A percentile compares a stretch with the other conserved stretches of the same genome.
phyloP scores from a whole-genome alignment of 257 asterid genomes.

The Fraxinus quadrangulata region DNA sequence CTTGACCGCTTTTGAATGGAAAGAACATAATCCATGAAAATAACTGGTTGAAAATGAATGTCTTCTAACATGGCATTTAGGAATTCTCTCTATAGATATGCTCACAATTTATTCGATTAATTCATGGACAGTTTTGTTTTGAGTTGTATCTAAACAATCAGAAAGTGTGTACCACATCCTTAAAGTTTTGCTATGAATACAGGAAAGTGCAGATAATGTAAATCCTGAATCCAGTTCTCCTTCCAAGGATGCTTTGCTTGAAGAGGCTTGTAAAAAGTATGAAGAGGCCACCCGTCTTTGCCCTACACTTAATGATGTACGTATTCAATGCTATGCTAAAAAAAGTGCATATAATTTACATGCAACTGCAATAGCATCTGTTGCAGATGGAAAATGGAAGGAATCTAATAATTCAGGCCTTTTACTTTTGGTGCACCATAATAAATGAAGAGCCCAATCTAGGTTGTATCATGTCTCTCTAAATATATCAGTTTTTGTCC shows the following conservation, averaged over 20 bases:
- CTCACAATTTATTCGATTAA: conserved; percentile 18
- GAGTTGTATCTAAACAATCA: conserved; percentile 16
- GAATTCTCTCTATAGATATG: conserved; percentile 6
- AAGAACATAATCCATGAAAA: background rate
- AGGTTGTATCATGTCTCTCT: background rate
- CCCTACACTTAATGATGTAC: conserved; percentile 94
- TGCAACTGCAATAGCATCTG: conserved; percentile 23
- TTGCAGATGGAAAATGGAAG: conserved; percentile 20
- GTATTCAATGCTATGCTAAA: conserved; percentile 31
- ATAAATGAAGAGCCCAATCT: conserved; percentile 7
- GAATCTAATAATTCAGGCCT: conserved; percentile 4
- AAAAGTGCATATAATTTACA: conserved; percentile 7
- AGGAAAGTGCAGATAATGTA: conserved; percentile 99
- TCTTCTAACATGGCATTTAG: conserved; percentile 3
- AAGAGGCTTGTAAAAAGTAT: conserved; percentile 94
- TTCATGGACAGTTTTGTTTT: conserved; percentile 15
- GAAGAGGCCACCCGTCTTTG: conserved; percentile 96
- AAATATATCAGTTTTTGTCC: conserved; percentile 3
- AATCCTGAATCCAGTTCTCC: conserved; percentile 82
- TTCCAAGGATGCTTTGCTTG: conserved; percentile 92
- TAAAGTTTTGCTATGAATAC: conserved; percentile 39
- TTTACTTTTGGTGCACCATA: conserved; percentile 25
- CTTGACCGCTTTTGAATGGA: conserved; percentile 3
- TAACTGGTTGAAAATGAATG: conserved; percentile 4
- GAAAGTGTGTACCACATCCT: conserved; percentile 13